Percentiles rank a stretch among this genome's conserved stretches.
Conservation (phyloP, 768 basidiomycete genomes). For the Leccinum pellstonianum region DNA sequence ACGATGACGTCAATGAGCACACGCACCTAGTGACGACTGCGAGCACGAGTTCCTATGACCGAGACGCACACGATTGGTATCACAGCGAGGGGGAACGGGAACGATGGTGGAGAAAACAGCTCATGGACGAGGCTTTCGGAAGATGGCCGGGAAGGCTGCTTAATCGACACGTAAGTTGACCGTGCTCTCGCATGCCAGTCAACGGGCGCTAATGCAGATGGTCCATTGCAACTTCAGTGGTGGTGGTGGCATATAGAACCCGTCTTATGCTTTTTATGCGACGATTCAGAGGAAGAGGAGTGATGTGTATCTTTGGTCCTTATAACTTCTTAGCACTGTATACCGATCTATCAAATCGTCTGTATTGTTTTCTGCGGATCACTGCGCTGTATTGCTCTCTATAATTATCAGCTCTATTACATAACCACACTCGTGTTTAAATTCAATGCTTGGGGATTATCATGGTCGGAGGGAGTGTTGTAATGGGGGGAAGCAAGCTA, state of each 20-base stretch:
- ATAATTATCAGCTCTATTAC: not conserved
- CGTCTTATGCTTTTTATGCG: slow-evolving; percentile 59
- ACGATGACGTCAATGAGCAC: slow-evolving; percentile 33
- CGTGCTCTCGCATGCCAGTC: not conserved
- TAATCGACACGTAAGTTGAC: slow-evolving; percentile 62
- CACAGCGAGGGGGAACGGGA: slow-evolving; percentile 31
- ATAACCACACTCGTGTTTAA: slow-evolving; percentile 3
- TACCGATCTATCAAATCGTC: not conserved
- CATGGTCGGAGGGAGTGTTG: slow-evolving; percentile 93
- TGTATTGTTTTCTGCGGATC: slow-evolving; percentile 19
- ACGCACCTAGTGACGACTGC: slow-evolving; percentile 39
- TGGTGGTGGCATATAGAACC: slow-evolving; percentile 81
- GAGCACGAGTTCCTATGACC: slow-evolving; percentile 18
- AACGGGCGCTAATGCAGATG: not conserved
- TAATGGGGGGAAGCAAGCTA: slow-evolving; percentile 76
- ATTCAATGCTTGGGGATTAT: slow-evolving; percentile 50
- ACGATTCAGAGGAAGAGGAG: slow-evolving; percentile 50
- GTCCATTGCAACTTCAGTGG: slow-evolving; percentile 51
- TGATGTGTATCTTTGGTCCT: slow-evolving; percentile 11
- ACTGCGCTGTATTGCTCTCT: not conserved
- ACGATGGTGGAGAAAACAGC: slow-evolving; percentile 40
- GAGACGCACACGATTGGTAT: slow-evolving; percentile 19
- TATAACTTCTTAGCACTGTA: not conserved
- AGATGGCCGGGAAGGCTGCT: slow-evolving; percentile 65
- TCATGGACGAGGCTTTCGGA: slow-evolving; percentile 57